Conservation (phyloP, 2,329 filamentous ascomycete species). For the Exophiala spinifera region DNA sequence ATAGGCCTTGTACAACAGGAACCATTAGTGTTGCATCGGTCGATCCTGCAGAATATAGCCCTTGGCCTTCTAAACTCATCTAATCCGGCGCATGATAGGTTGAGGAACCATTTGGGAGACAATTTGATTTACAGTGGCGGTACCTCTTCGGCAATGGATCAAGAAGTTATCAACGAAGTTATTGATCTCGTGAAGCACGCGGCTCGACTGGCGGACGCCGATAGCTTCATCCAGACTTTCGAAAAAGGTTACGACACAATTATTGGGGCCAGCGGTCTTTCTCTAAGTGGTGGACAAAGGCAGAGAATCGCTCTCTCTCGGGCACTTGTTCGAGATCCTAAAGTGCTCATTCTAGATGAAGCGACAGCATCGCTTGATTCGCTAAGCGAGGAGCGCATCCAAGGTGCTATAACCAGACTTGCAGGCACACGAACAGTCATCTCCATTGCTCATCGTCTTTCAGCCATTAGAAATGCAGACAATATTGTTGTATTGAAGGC, state of each 20-base stretch:
- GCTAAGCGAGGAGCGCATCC: slow-evolving; percentile 36
- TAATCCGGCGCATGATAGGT: slow-evolving; percentile 27
- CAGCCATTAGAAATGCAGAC: slow-evolving; percentile 38
- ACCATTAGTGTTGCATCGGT: slow-evolving; percentile 50
- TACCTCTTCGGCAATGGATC: slow-evolving; percentile 27
- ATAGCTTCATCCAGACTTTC: slow-evolving; percentile 53
- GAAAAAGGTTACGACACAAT: slow-evolving; percentile 50
- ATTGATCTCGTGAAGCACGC: slow-evolving; percentile 44
- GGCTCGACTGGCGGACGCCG: slow-evolving; percentile 58
- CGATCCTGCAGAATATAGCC: slow-evolving; percentile 54
- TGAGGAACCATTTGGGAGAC: slow-evolving; percentile 18
- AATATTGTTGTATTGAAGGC: slow-evolving; percentile 39
- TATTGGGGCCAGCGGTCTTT: slow-evolving; percentile 68
- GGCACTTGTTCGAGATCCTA: slow-evolving; percentile 79
- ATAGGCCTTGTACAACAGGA: slow-evolving; percentile 51
- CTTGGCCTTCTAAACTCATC: slow-evolving; percentile 45
- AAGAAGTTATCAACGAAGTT: slow-evolving; percentile 46
- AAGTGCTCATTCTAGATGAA: slow-evolving; percentile 58
- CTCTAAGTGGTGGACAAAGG: slow-evolving; percentile 83
- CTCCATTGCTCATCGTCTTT: slow-evolving; percentile 31
- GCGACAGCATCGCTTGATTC: slow-evolving; percentile 40
- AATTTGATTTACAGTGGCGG: too few relatives aligned
- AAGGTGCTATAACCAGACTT: slow-evolving; percentile 33
- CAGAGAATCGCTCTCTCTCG: slow-evolving; percentile 87
- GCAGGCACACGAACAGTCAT: slow-evolving; percentile 31